Percentiles rank a stretch among this genome's conserved stretches.
Conservation (phyloP, 352 stramenopile species). For the Phytophthora megakarya region DNA sequence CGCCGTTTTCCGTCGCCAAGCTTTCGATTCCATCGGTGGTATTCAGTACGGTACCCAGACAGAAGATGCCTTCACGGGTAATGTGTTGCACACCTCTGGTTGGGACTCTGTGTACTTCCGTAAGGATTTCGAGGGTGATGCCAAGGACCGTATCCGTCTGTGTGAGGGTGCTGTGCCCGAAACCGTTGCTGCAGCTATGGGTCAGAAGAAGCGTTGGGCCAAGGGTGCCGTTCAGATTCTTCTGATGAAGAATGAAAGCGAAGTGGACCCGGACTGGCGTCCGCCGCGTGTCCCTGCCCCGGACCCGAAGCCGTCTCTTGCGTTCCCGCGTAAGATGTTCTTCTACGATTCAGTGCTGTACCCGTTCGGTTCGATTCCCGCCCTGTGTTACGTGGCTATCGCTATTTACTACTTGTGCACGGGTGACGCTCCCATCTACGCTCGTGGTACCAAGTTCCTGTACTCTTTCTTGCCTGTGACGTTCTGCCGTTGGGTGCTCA, state of each 20-base stretch:
- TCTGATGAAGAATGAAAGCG: conserved; percentile 89
- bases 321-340: conserved; percentile 90
- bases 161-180: conserved; percentile 86
- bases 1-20: conserved; percentile 88
- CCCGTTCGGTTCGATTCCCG: conserved; percentile 86
- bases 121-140: conserved; percentile 89
- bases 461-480: conserved; percentile 90
- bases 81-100: conserved; percentile 80
- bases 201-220: conserved; percentile 88
- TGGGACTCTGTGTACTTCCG: conserved; percentile 91
- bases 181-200: conserved; percentile 84
- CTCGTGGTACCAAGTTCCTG: conserved; percentile 75
- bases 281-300: conserved; percentile 80
- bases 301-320: conserved; percentile 79
- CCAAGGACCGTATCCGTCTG: conserved; percentile 85
- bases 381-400: conserved; percentile 85
- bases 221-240: conserved; percentile 90
- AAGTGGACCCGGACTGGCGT: conserved; percentile 89
- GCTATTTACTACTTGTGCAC: conserved; percentile 89
- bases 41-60: conserved; percentile 91
- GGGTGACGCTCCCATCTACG: conserved; percentile 86
- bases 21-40: conserved; percentile 88
- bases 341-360: conserved; percentile 91
- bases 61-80: conserved; percentile 90
- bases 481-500: conserved; percentile 80